phyloP scores from a whole-genome alignment of 2,329 filamentous ascomycete species.

The Fusarium brevicatenulatum region DNA sequence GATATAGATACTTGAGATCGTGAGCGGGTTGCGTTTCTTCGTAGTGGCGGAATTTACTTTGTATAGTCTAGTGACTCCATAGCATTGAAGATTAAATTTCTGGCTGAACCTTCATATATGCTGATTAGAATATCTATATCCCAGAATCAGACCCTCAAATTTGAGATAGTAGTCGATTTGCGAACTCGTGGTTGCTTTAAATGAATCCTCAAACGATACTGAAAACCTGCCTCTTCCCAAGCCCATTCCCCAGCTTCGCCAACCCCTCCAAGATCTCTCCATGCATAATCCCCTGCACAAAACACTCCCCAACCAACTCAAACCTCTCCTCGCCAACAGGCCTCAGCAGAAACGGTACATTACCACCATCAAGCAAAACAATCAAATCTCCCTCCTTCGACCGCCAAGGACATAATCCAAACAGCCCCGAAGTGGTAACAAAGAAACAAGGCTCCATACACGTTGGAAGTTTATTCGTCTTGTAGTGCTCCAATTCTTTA shows the following conservation, averaged over 20 bases:
- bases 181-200: neutral
- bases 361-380: conserved; percentile 17
- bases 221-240: neutral
- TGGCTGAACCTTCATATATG: neutral
- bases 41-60: neutral
- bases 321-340: neutral
- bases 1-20: conserved; percentile 5
- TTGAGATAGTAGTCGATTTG: rapidly evolving
- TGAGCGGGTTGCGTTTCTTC: neutral
- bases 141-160: rapidly evolving
- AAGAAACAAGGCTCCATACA: conserved; percentile 29
- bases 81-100: neutral
- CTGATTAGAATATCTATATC: neutral
- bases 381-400: conserved; percentile 22
- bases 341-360: conserved; percentile 25
- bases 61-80: neutral
- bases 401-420: conserved; percentile 29
- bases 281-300: conserved; percentile 26
- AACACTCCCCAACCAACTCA: conserved; percentile 28
- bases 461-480: neutral
- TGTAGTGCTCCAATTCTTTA: neutral
- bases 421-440: neutral
- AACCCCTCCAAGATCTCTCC: conserved; percentile 10
- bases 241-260: neutral
- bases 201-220: neutral